Conservation (phyloP, 2,329 filamentous ascomycete species). For the Claviceps pusilla region DNA sequence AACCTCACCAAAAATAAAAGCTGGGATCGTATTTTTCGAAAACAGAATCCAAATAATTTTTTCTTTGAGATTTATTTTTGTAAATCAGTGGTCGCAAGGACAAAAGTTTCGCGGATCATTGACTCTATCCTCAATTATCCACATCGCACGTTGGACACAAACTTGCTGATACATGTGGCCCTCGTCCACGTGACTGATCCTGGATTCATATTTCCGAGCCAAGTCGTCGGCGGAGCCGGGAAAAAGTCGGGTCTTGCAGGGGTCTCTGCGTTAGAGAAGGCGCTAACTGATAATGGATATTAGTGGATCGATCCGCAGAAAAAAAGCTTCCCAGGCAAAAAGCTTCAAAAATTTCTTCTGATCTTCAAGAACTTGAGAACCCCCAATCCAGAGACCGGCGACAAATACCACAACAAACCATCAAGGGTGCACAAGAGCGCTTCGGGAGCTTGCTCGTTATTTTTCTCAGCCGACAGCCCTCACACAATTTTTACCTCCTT, state of each 20-base stretch:
- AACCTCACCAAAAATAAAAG: not conserved
- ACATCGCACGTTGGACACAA: not conserved
- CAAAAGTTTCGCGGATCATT: not conserved
- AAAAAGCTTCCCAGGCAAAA: slow-evolving; percentile 13
- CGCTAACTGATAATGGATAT: slow-evolving; percentile 7
- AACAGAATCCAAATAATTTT: too few relatives aligned
- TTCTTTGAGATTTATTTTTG: too few relatives aligned
- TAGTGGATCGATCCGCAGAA: slow-evolving; percentile 7
- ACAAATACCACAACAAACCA: slow-evolving; percentile 9
- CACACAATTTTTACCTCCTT: not conserved
- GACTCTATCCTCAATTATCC: not conserved
- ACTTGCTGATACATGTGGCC: not conserved
- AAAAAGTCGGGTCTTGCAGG: slow-evolving; percentile 7
- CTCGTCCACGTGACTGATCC: not conserved
- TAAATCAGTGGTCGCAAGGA: not conserved
- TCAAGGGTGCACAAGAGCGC: slow-evolving; percentile 1
- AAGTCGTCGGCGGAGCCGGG: not conserved
- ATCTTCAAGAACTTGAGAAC: slow-evolving; percentile 5
- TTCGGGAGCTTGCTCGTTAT: not conserved
- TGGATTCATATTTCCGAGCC: not conserved
- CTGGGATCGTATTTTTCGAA: too few relatives aligned
- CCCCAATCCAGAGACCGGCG: not conserved
- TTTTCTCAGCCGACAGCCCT: not conserved
- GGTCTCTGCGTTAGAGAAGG: not conserved
- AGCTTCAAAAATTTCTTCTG: slow-evolving; percentile 27